Percentiles rank a stretch among this genome's conserved stretches.
Evolutionary conservation across 768 basidiomycete species (phyloP).

Genomic region (Mycena metata): DNA sequence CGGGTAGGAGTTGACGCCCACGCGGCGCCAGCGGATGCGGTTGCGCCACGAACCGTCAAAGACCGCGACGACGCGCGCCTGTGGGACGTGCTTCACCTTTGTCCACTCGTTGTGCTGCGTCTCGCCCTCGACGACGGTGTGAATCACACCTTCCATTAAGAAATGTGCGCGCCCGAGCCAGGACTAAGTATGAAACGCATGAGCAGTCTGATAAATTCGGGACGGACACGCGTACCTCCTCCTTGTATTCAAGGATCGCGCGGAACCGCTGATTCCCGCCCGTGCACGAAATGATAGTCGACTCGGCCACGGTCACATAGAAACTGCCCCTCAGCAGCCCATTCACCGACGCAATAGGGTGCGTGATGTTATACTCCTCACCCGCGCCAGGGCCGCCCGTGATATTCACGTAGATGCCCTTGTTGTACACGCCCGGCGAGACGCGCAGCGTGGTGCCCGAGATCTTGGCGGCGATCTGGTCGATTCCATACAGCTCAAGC

Average conservation of each 20-base stretch:
- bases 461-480: conserved; percentile 95
- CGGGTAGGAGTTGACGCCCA: conserved; percentile 60
- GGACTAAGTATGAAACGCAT: conserved; percentile 57
- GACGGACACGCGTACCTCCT: conserved; percentile 76
- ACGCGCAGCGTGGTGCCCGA: conserved; percentile 90
- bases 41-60: conserved; percentile 93
- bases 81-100: conserved; percentile 91
- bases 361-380: conserved; percentile 89
- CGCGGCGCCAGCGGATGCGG: conserved; percentile 82
- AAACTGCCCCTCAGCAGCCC: conserved; percentile 93
- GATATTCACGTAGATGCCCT: conserved; percentile 88
- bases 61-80: conserved; percentile 78
- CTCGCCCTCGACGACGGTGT: conserved; percentile 79
- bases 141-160: conserved; percentile 89
- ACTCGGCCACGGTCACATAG: conserved; percentile 89
- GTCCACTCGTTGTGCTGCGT: conserved; percentile 80
- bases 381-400: conserved; percentile 81
- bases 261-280: conserved; percentile 79
- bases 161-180: conserved; percentile 94
- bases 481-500: conserved; percentile 82
- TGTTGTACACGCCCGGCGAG: conserved; percentile 85
- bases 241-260: conserved; percentile 93
- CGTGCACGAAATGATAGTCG: conserved; percentile 84
- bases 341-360: conserved; percentile 91
- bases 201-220: not conserved